phyloP scores from a whole-genome alignment of 768 basidiomycete species.

The Agaricus subrufescens region DNA sequence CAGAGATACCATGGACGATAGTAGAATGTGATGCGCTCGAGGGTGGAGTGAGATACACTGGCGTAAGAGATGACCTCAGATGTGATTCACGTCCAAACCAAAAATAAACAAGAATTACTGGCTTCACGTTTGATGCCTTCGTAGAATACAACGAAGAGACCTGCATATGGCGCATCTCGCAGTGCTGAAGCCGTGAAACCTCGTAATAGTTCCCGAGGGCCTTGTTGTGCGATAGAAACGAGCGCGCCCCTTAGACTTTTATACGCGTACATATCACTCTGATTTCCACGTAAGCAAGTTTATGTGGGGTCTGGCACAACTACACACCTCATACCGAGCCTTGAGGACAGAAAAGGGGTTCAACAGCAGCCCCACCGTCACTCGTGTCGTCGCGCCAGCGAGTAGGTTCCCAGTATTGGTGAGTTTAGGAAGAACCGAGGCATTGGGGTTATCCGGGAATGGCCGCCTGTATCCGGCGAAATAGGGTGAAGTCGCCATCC shows the following conservation, averaged over 20 bases:
- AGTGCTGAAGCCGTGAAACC: constrained; percentile 85
- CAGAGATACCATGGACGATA: constrained; percentile 58
- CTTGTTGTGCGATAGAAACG: constrained; percentile 55
- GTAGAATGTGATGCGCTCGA: constrained; percentile 42
- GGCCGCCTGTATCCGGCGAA: constrained; percentile 42
- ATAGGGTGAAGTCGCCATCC: constrained; percentile 68
- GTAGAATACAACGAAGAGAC: constrained; percentile 84
- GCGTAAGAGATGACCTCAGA: neutral
- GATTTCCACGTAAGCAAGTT: neutral
- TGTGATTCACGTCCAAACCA: constrained; percentile 8
- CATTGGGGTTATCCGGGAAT: constrained; percentile 15
- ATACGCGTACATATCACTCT: constrained; percentile 81
- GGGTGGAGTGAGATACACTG: constrained; percentile 39
- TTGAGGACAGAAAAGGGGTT: constrained; percentile 93
- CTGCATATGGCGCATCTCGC: constrained; percentile 94
- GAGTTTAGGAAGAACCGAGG: constrained; percentile 58
- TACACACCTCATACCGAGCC: constrained; percentile 81
- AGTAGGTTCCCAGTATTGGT: constrained; percentile 78
- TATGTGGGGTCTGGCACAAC: neutral
- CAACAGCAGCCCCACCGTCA: constrained; percentile 75
- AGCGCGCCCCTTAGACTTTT: constrained; percentile 56
- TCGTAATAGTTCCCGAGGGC: constrained; percentile 77
- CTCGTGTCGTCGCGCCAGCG: constrained; percentile 79
- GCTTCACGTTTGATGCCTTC: constrained; percentile 79
- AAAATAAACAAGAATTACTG: constrained; percentile 34